Evolutionary conservation across 768 basidiomycete species (phyloP).

Genomic region (Leccinum disarticulatum): DNA sequence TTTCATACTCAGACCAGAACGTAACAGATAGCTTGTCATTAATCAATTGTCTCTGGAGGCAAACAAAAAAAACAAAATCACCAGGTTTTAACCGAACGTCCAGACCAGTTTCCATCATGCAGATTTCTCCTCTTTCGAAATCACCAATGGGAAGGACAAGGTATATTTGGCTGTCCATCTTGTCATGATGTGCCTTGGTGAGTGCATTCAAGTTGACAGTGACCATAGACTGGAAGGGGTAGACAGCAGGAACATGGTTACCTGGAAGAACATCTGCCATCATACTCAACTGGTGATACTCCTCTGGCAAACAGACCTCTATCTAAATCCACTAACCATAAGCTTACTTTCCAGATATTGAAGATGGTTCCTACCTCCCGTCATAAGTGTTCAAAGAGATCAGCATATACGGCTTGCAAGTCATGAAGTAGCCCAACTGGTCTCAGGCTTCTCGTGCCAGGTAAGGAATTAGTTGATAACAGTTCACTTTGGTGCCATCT

Average conservation of each 20-base stretch:
- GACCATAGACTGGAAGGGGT: neutral
- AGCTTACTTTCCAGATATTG: neutral
- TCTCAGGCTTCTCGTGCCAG: neutral
- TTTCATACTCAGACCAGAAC: neutral
- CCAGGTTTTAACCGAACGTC: neutral
- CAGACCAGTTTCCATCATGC: neutral
- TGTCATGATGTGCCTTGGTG: neutral
- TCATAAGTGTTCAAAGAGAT: neutral
- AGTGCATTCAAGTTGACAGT: neutral
- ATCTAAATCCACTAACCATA: neutral
- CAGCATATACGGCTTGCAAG: neutral
- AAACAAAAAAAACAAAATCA: neutral
- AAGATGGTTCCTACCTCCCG: neutral
- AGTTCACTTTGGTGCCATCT: neutral
- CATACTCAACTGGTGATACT: neutral
- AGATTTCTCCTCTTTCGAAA: neutral
- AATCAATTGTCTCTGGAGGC: neutral
- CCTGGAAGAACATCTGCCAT: neutral
- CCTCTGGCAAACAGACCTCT: neutral
- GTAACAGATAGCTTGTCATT: neutral
- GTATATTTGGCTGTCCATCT: neutral
- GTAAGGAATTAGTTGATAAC: neutral
- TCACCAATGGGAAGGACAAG: neutral
- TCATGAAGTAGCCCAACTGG: neutral
- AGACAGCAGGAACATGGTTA: neutral